Evolutionary conservation across 164 flowering plant genomes (phyloP), one percentile per base, ranked within the genome.

Genomic region (Umbilicus rupestris): DNA sequence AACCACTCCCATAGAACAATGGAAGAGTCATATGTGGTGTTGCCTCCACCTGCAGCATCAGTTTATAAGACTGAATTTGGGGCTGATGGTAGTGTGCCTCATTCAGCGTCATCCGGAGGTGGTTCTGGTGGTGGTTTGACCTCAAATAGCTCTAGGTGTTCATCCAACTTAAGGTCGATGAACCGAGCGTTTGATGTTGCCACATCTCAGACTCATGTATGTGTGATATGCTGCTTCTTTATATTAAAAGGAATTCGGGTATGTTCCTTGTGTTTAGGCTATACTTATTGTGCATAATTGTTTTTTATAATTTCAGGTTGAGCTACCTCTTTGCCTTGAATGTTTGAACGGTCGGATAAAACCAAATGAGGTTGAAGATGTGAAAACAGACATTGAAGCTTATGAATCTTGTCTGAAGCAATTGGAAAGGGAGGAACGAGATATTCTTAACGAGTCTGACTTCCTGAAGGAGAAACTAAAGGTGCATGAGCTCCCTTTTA

Each of bases 341-440:
- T 94, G 99, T 77, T 88, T 94, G 99, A 80, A 93, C 42, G 83
- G 73, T 94, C 97, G 42, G 96, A 87, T 76, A 94, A 94, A 72
- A 91, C 91, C 69, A 97, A 94, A 91, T 76, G 99, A 94, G 80
- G 95, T 91, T 71, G 99, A 91, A 78, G 96, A 94, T 84, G 90
- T 84, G 70, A 87, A 82, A 72, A 87, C 86, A 78, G 97, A 93
- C 80, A 83, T 89, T 44, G 80, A 91, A 80, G 96, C 95, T 9
- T 94, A 94, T 84, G 99, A 94, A 81, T 89, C 93, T 63, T 89
- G 93, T 71, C 85, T 94, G 72, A 87, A 84, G 55, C 83, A 85
- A 33, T 75, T 91, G 79, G 97, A 91, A 75, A 86, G 86, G 16
- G 97, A 94, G 76, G 45, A 95, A 44, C 79, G 70, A n/a, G 82